Base-by-base conservation (phyloP, 106 monocot genomes). In the Alisma plantagoaquatica region DNA sequence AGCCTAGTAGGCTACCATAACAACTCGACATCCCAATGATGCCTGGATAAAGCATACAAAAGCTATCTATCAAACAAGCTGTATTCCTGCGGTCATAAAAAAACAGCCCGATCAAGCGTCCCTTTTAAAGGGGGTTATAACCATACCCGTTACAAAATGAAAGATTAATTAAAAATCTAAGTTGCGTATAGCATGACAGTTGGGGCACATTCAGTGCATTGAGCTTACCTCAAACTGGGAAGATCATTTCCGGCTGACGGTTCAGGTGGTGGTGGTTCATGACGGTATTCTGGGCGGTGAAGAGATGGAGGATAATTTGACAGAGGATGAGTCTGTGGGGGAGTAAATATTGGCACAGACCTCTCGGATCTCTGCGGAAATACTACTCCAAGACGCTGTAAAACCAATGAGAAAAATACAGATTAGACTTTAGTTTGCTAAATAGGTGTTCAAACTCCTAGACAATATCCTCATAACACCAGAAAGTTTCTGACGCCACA, bases 331-430 rank as follows among this genome's bases (percentile, higher is more conserved):
- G 75, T 70, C 60, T 84, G 84, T 46, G 80, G 67, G 66, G 77
- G 75, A 62, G 76, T 80, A 63, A 84, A 78, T 56, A 78, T 64
- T 3, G 91, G 80, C 65, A 69, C 81, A 41, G 91, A 67, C 46
- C 64, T 74, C 51, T 84, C 84, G 26, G 75, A 25, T 64, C 81
- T 81, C 31, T 81, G 70, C 53, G 86, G 81, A 72, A 87, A 87
- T 49, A 74, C 77, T 45, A 70, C 80, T 64, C 86, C 86, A 66
- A 63, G 63, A 27, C 72, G 69, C 86, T 86, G 67, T 53, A 12
- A 50, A 35, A 21, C 25, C 12, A 31, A 51, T 33, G 62, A 54
- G 2, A 10, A 6, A 12, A 46, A 16, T 17, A 46, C 46, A 16
- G 23, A n/a, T n/a, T n/a, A n/a, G n/a, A n/a, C n/a, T n/a, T 23